These are phyloP conservation scores for Solanum hybrid DNA, from an alignment of 305 asterid genomes.

Conservation along the genomic window DNA sequence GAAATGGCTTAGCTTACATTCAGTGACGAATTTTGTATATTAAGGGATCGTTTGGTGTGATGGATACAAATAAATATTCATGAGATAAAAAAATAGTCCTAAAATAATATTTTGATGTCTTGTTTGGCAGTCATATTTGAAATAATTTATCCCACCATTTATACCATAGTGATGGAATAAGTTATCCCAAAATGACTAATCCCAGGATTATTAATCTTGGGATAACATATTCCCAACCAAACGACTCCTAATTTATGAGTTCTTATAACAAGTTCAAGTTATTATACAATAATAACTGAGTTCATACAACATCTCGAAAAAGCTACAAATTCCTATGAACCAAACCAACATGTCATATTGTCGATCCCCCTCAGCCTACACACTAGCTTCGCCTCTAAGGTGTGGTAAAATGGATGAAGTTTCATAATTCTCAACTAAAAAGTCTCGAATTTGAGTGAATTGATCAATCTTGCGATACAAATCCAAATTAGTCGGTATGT, in stretches of 20 bases:
- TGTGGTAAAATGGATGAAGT: neutral
- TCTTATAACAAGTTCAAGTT: too few relatives aligned
- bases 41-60: neutral
- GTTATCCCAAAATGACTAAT: too few relatives aligned
- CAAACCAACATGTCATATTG: neutral
- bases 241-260: neutral
- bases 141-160: too few relatives aligned
- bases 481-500: neutral
- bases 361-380: neutral
- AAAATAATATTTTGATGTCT: too few relatives aligned
- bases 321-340: too few relatives aligned
- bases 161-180: too few relatives aligned
- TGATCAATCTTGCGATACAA: accelerated
- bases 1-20: neutral
- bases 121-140: too few relatives aligned
- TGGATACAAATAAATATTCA: too few relatives aligned
- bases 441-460: accelerated
- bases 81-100: too few relatives aligned
- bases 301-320: neutral
- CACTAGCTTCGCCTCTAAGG: neutral
- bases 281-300: too few relatives aligned
- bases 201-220: too few relatives aligned
- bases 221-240: too few relatives aligned
- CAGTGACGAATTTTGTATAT: accelerated
- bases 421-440: neutral